These are phyloP conservation scores for Venturia aucupariae DNA, from an alignment of 2,329 filamentous ascomycete genomes.

Conservation along the genomic window DNA sequence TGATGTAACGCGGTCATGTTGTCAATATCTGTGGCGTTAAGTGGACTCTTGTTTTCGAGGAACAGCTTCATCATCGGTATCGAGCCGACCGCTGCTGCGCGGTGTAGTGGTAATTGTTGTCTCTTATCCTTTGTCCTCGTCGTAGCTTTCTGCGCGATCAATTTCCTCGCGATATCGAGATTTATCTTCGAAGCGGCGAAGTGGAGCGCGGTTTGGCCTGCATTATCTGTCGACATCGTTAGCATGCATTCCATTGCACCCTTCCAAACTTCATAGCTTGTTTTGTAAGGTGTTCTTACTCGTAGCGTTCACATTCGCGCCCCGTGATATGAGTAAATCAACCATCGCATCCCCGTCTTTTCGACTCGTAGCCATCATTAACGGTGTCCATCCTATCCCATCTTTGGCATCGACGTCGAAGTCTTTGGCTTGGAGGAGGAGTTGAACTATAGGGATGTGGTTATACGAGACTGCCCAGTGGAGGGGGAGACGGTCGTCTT, in stretches of 20 bases:
- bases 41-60: slow-evolving; percentile 65
- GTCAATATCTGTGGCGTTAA: slow-evolving; percentile 73
- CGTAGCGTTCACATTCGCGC: slow-evolving; percentile 61
- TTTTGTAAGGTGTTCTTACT: slow-evolving; percentile 9
- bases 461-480: slow-evolving; percentile 93
- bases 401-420: slow-evolving; percentile 85
- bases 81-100: slow-evolving; percentile 82
- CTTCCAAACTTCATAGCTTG: background rate
- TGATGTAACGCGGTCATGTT: slow-evolving; percentile 90
- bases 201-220: slow-evolving; percentile 75
- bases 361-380: slow-evolving; percentile 74
- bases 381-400: slow-evolving; percentile 68
- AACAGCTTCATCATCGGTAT: slow-evolving; percentile 78
- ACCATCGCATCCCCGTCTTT: slow-evolving; percentile 62
- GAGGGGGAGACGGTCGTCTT: slow-evolving; percentile 80
- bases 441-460: slow-evolving; percentile 60
- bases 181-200: slow-evolving; percentile 88
- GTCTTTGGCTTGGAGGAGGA: slow-evolving; percentile 58
- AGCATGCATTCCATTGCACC: background rate
- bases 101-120: slow-evolving; percentile 83
- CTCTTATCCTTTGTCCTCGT: slow-evolving; percentile 74
- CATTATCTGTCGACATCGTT: slow-evolving; percentile 42
- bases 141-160: slow-evolving; percentile 69
- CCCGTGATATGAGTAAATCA: slow-evolving; percentile 57
- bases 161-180: slow-evolving; percentile 65